phyloP scores from a whole-genome alignment of 78 protist genomes.

The Anaeramoeba flamelloides region DNA sequence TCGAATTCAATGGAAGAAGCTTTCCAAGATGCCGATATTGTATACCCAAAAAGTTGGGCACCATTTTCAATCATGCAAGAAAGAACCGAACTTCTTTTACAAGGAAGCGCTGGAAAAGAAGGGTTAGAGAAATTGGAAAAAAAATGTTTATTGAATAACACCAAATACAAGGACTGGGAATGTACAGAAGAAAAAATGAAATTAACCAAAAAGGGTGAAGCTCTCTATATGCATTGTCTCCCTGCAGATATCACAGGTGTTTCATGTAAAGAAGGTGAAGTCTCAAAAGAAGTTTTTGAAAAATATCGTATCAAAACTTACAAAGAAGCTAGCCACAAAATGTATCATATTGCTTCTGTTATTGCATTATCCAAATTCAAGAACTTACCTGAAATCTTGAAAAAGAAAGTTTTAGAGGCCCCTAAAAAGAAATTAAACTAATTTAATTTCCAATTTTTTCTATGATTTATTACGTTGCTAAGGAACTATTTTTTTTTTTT shows the following conservation, averaged over 20 bases:
- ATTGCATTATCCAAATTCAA: not conserved
- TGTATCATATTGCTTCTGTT: not conserved
- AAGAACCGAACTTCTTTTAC: constrained; percentile 2
- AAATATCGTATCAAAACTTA: constrained; percentile 21
- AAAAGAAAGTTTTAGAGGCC: too few relatives aligned
- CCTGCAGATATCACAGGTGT: constrained; percentile 16
- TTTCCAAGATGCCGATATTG: constrained; percentile 30
- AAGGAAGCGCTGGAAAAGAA: constrained; percentile 14
- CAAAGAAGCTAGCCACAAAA: constrained; percentile 21
- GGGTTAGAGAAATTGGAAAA: constrained; percentile 13
- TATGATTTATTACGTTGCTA: too few relatives aligned
- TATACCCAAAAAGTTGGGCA: constrained; percentile 32
- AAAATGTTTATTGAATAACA: constrained; percentile 9
- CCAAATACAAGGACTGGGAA: constrained; percentile 19
- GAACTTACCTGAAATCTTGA: not conserved
- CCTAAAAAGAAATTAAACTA: too few relatives aligned
- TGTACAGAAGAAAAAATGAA: constrained; percentile 18
- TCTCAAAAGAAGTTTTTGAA: constrained; percentile 19
- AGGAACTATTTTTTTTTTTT: too few relatives aligned
- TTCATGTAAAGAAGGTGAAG: constrained; percentile 28
- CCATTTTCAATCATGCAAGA: constrained; percentile 9
- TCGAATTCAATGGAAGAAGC: constrained; percentile 29
- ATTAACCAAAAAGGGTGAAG: constrained; percentile 13
- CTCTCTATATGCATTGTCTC: constrained; percentile 32
- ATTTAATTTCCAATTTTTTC: too few relatives aligned